Evolutionary conservation across 441 rosid genomes (phyloP), one percentile per base, ranked within the genome.

Genomic region (Erodium chrysanthum): DNA sequence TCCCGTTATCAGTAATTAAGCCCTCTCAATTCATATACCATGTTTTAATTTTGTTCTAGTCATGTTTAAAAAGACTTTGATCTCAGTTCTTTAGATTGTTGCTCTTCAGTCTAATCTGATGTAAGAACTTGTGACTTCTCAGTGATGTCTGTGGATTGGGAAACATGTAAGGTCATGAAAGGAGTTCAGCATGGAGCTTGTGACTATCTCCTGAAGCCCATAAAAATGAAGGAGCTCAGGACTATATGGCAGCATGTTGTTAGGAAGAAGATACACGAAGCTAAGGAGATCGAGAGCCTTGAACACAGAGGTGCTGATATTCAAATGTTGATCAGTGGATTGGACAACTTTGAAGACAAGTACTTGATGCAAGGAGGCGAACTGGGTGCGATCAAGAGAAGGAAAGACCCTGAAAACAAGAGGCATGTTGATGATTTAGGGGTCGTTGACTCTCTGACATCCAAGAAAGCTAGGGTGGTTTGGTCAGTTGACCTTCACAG

Each of bases 111-210:
- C 9, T 21, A 20, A 22, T 21, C 63, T 58, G 14, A 58, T 5
- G 10, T 2, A 21, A 20, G 31, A 33, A 7, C 21, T 58, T 22
- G 62, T 56, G 23, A 56, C 15, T 22, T 4, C 5, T 10, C 27
- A 58, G 63, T 58, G 63, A 58, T 58, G 63, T 58, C 63, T 58
- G 63, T 58, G 12, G 63, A 58, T 58, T 58, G 63, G 63, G 63
- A 58, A 11, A 58, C 63, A 22, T 22, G 63, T 25, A 58, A 58
- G n/a, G 63, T 58, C 7, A 58, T 58, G 63, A 25, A 58, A 23
- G 63, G 63, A 2, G 63, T 58, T 22, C 63, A 58, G n/a, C 63
- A 58, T 22, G 63, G 63, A 58, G 63, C 63, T 11, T 58, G 63
- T 22, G 63, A 58, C 17, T 58, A 58, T 58, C 63, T 58, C 31